Percentiles rank a stretch among this genome's conserved stretches.
Evolutionary conservation across 768 basidiomycete species (phyloP).

Genomic region (Psilocybe cyanescens): DNA sequence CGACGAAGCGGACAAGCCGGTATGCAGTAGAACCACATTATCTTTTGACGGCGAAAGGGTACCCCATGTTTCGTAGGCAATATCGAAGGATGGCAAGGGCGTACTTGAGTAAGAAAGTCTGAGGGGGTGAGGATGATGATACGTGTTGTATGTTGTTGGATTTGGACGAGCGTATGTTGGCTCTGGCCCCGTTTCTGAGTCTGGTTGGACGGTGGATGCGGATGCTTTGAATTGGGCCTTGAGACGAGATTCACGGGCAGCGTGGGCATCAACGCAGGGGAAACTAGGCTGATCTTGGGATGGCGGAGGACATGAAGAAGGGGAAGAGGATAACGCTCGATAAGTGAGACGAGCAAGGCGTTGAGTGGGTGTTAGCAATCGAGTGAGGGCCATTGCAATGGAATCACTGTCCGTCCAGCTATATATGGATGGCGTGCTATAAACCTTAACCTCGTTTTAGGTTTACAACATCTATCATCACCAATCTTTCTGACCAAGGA

Average conservation of each 20-base stretch:
- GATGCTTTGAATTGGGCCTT: constrained; percentile 25
- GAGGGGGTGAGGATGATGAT: constrained; percentile 65
- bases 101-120: constrained; percentile 56
- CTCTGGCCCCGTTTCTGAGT: constrained; percentile 68
- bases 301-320: constrained; percentile 10
- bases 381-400: neutral
- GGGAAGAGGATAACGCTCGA: neutral
- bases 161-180: constrained; percentile 82
- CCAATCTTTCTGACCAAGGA: neutral
- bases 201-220: constrained; percentile 21
- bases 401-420: neutral
- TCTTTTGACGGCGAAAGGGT: constrained; percentile 74
- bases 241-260: constrained; percentile 63
- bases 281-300: constrained; percentile 41
- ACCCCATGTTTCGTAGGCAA: constrained; percentile 99
- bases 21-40: constrained; percentile 95
- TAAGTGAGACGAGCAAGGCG: constrained; percentile 1
- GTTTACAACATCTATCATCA: neutral
- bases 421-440: constrained; percentile 13
- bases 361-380: neutral
- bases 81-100: constrained; percentile 71
- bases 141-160: constrained; percentile 73
- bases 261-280: constrained; percentile 86
- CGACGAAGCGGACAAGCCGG: constrained; percentile 93
- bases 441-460: constrained; percentile 20